Percentiles rank a stretch among this genome's conserved stretches.
phyloP scores from a whole-genome alignment of 164 flowering plant genomes.

The Tetrastigma voinierianum region DNA sequence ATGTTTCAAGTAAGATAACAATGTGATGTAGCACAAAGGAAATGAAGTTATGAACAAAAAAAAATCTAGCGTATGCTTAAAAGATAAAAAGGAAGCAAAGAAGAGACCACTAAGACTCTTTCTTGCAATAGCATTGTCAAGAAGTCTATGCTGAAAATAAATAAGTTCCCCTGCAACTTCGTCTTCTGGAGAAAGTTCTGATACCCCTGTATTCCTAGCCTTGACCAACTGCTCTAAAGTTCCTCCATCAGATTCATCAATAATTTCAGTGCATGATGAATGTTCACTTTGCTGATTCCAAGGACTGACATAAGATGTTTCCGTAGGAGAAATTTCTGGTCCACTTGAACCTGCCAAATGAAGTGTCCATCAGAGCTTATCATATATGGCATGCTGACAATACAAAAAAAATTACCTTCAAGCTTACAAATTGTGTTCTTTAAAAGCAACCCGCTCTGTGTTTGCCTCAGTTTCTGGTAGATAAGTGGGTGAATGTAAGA shows the following conservation, averaged over 20 bases:
- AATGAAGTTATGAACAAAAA: slow-evolving; percentile 3
- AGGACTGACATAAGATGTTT: slow-evolving; percentile 31
- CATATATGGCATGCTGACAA: not conserved
- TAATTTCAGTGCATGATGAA: slow-evolving; percentile 19
- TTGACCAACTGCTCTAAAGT: slow-evolving; percentile 41
- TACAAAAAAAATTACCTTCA: slow-evolving; percentile 32
- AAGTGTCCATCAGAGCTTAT: slow-evolving; percentile 9
- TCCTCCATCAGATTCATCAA: slow-evolving; percentile 19
- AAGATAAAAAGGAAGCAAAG: slow-evolving; percentile 10
- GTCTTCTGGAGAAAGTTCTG: slow-evolving; percentile 66
- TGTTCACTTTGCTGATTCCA: slow-evolving; percentile 24
- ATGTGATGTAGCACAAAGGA: not conserved
- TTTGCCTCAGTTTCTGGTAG: slow-evolving; percentile 36
- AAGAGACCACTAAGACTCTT: slow-evolving; percentile 57
- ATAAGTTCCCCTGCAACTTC: slow-evolving; percentile 91
- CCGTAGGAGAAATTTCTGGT: slow-evolving; percentile 17
- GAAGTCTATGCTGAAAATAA: slow-evolving; percentile 68
- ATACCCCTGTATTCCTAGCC: slow-evolving; percentile 46
- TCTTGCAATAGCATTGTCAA: slow-evolving; percentile 49
- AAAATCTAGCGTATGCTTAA: not conserved
- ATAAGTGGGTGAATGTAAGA: slow-evolving; percentile 55
- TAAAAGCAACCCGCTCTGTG: slow-evolving; percentile 22
- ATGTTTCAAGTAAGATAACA: not conserved
- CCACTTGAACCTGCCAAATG: slow-evolving; percentile 37
- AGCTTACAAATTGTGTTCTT: slow-evolving; percentile 12